Percentiles rank a stretch among this genome's conserved stretches.
These are phyloP conservation scores for Rugonectria rugulosa DNA, from an alignment of 2,329 filamentous ascomycete genomes.

Conservation along the genomic window DNA sequence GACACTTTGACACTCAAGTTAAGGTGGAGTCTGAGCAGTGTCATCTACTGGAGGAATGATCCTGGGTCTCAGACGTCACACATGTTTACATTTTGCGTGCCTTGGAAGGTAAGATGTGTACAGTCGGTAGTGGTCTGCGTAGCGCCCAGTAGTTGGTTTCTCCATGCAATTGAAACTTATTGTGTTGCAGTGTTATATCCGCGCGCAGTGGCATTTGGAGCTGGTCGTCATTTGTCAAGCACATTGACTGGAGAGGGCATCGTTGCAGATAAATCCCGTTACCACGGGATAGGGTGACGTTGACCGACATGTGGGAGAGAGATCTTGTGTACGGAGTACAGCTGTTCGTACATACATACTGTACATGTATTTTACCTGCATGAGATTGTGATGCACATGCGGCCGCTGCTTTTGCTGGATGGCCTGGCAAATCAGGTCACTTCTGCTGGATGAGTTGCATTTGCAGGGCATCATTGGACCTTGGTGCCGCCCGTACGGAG, in stretches of 20 bases:
- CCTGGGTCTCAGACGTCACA: not conserved
- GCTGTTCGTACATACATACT: constrained; percentile 1
- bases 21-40: no score
- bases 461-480: not conserved
- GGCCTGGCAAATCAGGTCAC: not conserved
- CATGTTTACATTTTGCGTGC: not conserved
- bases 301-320: constrained; percentile 8
- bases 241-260: not conserved
- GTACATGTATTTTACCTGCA: not conserved
- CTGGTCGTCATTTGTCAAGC: constrained; percentile 5
- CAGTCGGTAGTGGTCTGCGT: no score
- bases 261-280: constrained; percentile 12
- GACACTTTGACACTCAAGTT: no score
- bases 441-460: not conserved
- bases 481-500: not conserved
- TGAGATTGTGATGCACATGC: not conserved
- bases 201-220: constrained; percentile 1
- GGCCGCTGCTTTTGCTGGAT: not conserved
- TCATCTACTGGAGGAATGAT: constrained; percentile 12
- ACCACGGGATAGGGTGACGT: constrained; percentile 12
- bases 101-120: no score
- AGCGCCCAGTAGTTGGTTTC: no score
- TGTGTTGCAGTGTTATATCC: not conserved
- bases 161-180: no score
- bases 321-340: constrained; percentile 12